Percentiles rank a stretch among this genome's conserved stretches.
Conservation (phyloP, 2,329 filamentous ascomycete genomes). For the Fusarium cyanostomum region DNA sequence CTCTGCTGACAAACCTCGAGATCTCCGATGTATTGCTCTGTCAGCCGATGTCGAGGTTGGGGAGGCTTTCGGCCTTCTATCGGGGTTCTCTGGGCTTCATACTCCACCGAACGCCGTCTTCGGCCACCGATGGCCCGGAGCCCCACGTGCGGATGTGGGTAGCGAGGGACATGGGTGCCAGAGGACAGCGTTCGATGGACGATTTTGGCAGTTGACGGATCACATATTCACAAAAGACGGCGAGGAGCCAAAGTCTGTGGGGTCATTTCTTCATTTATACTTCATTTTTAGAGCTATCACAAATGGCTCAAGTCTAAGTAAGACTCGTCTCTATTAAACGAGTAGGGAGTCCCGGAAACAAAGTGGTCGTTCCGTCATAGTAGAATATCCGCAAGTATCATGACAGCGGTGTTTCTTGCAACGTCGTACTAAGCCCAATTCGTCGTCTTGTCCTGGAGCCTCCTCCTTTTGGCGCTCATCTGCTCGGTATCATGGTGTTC, state of each 20-base stretch:
- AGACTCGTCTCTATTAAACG: slow-evolving; percentile 4
- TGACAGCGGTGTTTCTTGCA: slow-evolving; percentile 1
- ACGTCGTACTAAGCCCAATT: slow-evolving; percentile 29
- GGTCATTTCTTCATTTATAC: slow-evolving; percentile 40
- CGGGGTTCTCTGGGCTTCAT: not conserved
- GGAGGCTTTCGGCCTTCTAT: not conserved
- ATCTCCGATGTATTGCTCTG: too few species aligned
- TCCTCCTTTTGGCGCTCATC: slow-evolving; percentile 22
- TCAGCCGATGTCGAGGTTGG: too few species aligned
- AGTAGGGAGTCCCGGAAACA: not conserved
- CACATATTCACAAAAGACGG: too few species aligned
- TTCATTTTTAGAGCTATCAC: slow-evolving; percentile 32
- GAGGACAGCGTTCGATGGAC: too few species aligned
- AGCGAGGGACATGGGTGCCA: too few species aligned
- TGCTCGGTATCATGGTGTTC: slow-evolving; percentile 40
- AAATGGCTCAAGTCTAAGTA: slow-evolving; percentile 32
- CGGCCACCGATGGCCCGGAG: slow-evolving; percentile 28
- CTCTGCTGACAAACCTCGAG: too few species aligned
- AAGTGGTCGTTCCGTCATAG: slow-evolving; percentile 27
- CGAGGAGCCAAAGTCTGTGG: not conserved
- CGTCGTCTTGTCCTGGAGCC: not conserved
- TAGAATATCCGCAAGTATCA: not conserved
- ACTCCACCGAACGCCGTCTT: slow-evolving; percentile 16
- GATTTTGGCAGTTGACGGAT: not conserved
- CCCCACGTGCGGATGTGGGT: slow-evolving; percentile 10